These are phyloP conservation scores for Penicillium cinerascens DNA, from an alignment of 495 filamentous ascomycete genomes.

Conservation along the genomic window DNA sequence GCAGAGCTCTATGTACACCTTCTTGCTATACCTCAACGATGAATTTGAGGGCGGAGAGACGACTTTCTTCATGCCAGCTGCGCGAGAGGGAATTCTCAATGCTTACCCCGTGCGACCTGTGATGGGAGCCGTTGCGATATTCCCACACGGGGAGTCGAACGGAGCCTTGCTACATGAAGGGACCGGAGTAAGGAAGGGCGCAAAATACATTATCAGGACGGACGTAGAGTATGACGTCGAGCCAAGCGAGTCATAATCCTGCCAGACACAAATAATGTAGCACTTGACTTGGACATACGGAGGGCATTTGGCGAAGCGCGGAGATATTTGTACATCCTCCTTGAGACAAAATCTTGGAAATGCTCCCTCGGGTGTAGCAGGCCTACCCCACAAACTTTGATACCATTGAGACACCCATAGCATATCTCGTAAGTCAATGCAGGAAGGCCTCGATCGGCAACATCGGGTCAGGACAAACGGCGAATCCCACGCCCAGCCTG, in stretches of 20 bases:
- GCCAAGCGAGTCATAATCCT: constrained; percentile 13
- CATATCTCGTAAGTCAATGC: no score
- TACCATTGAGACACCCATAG: background rate
- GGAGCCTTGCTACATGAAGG: constrained; percentile 39
- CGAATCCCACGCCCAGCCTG: background rate
- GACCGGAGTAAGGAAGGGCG: constrained; percentile 35
- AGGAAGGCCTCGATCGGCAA: no score
- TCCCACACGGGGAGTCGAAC: constrained; percentile 39
- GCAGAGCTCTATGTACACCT: constrained; percentile 43
- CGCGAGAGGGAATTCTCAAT: constrained; percentile 34
- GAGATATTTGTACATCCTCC: background rate
- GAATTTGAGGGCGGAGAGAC: constrained; percentile 43
- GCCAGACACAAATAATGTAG: background rate
- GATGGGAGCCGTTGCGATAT: constrained; percentile 40
- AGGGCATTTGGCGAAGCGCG: background rate
- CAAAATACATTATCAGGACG: constrained; percentile 40
- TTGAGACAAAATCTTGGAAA: background rate
- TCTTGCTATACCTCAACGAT: constrained; percentile 39
- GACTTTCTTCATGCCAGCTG: constrained; percentile 37
- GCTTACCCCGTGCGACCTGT: constrained; percentile 39
- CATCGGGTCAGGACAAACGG: no score
- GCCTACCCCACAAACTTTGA: background rate
- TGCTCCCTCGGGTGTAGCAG: background rate
- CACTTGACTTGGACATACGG: background rate
- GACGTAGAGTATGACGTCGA: constrained; percentile 43